Evolutionary conservation across 2,329 filamentous ascomycete species (phyloP).

Genomic region (Domatiomyces globalis): DNA sequence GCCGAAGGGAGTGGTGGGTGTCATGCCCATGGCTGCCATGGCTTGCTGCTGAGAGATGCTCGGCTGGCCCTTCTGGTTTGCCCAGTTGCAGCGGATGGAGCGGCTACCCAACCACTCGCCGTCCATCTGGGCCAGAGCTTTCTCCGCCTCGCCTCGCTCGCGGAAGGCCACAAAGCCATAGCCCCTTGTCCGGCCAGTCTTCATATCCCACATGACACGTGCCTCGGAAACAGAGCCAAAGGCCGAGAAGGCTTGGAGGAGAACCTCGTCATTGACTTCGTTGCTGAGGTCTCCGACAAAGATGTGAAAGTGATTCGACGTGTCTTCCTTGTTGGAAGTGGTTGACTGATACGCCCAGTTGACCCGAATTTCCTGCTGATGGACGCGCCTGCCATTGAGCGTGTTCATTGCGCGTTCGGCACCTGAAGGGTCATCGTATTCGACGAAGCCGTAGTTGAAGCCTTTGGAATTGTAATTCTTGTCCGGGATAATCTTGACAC

Average conservation of each 20-base stretch:
- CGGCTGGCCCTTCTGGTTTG: constrained; percentile 98
- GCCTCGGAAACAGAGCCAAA: constrained; percentile 95
- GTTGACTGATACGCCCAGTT: constrained; percentile 99
- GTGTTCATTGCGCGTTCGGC: constrained; percentile 96
- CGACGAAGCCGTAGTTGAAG: constrained; percentile 97
- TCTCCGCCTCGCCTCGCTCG: constrained; percentile 84
- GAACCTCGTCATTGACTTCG: constrained; percentile 93
- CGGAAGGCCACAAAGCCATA: constrained; percentile 98
- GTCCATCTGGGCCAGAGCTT: constrained; percentile 94
- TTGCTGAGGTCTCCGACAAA: constrained; percentile 97
- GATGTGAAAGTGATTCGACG: constrained; percentile 95
- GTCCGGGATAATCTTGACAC: constrained; percentile 98
- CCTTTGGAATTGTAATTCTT: constrained; percentile 91
- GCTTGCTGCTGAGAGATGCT: constrained; percentile 96
- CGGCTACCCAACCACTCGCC: constrained; percentile 97
- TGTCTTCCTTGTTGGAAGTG: constrained; percentile 87
- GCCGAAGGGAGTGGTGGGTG: constrained; percentile 86
- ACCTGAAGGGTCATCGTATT: constrained; percentile 94
- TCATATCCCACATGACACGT: constrained; percentile 99
- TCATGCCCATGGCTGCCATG: constrained; percentile 96
- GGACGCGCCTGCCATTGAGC: constrained; percentile 84
- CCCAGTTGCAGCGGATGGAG: constrained; percentile 98
- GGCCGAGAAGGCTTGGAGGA: constrained; percentile 85
- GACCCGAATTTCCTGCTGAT: constrained; percentile 94
- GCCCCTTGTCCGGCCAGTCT: constrained; percentile 90